Evolutionary conservation across 148 eudicot species (phyloP).

Genomic region (Cornus kousa): DNA sequence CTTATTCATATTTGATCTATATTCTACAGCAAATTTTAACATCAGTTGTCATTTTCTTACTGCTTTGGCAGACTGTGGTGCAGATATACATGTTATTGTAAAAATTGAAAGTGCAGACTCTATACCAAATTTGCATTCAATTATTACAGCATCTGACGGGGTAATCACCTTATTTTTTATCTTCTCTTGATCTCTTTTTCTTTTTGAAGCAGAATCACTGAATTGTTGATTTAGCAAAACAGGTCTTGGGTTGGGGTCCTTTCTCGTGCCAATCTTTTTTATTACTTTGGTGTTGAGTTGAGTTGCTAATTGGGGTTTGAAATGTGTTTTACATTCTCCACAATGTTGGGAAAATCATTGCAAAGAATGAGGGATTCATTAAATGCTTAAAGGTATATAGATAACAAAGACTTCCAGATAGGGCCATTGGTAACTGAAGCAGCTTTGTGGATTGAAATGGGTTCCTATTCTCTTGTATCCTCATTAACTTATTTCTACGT

Average conservation of each 20-base stretch:
- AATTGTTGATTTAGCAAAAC: slow-evolving; percentile 1
- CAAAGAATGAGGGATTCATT: not conserved
- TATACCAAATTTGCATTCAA: slow-evolving; percentile 76
- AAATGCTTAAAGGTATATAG: not conserved
- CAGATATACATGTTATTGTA: slow-evolving; percentile 89
- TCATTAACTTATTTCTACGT: not conserved
- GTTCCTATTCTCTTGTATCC: not conserved
- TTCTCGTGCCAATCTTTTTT: not conserved
- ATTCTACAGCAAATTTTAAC: slow-evolving; percentile 5
- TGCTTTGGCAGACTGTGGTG: slow-evolving; percentile 62
- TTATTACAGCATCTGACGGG: slow-evolving; percentile 87
- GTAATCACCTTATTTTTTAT: slow-evolving; percentile 30
- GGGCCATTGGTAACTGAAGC: not conserved
- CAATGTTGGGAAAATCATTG: not conserved
- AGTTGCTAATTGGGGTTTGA: not conserved
- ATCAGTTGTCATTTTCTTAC: not conserved
- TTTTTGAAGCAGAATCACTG: not conserved
- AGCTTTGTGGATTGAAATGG: not conserved
- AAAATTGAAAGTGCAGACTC: slow-evolving; percentile 92
- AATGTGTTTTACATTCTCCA: not conserved
- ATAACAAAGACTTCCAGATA: not conserved
- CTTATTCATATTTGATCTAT: slow-evolving; percentile 3
- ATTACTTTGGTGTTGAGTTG: not conserved
- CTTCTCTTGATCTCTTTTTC: slow-evolving; percentile 3
- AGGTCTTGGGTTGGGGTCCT: not conserved